Conservation (phyloP, 106 monocot genomes). For the Xerophyta viscosa region DNA sequence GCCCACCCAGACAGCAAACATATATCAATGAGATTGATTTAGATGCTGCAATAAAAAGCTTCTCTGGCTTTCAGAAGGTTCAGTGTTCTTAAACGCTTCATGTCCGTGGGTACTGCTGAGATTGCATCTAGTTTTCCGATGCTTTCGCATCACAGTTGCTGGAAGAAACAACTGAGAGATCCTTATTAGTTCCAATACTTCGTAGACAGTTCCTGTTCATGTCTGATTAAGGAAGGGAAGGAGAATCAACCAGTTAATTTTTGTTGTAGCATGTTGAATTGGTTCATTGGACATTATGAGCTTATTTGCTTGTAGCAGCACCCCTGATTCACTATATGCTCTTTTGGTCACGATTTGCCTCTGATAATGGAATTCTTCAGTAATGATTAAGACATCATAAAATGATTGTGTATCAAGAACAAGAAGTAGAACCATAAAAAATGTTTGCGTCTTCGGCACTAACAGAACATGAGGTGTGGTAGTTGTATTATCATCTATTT, state of each 20-base stretch:
- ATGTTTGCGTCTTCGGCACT: too few species aligned
- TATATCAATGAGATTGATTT: constrained; percentile 49
- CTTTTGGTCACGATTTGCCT: too few species aligned
- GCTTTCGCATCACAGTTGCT: constrained; percentile 38
- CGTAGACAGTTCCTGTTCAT: constrained; percentile 54
- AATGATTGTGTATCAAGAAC: too few species aligned
- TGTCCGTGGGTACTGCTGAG: constrained; percentile 78
- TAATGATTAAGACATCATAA: too few species aligned
- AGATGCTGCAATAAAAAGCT: constrained; percentile 68
- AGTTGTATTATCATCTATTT: too few species aligned
- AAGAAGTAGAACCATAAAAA: too few species aligned
- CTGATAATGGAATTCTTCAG: too few species aligned
- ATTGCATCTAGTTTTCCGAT: constrained; percentile 69
- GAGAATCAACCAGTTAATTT: neutral
- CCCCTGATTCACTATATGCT: too few species aligned
- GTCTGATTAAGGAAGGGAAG: constrained; percentile 11
- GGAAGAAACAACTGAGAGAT: constrained; percentile 65
- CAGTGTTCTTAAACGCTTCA: constrained; percentile 72
- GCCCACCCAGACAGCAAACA: constrained; percentile 25
- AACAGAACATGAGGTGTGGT: too few species aligned
- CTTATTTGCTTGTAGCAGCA: too few species aligned
- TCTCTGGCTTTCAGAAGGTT: constrained; percentile 39
- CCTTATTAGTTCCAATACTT: constrained; percentile 76
- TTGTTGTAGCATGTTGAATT: neutral
- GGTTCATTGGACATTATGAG: too few species aligned